Evolutionary conservation across 768 basidiomycete genomes (phyloP).

Genomic region (Panus rudis): DNA sequence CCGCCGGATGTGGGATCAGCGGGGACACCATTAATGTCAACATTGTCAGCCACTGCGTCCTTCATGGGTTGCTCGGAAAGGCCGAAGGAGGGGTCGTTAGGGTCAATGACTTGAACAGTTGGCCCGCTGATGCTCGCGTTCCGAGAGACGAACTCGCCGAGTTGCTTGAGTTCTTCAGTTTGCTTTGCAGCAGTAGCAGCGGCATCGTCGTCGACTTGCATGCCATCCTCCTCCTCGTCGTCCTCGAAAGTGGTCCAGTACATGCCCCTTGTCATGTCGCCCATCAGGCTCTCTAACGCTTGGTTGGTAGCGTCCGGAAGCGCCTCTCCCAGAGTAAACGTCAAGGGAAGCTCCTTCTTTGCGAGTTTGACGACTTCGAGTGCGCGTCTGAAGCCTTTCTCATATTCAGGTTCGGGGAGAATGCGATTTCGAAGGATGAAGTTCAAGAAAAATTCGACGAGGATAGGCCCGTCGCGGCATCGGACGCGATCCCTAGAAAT

Average conservation of each 20-base stretch:
- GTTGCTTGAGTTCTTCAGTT: constrained; percentile 1
- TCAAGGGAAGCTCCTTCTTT: constrained; percentile 43
- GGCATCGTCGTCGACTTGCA: constrained; percentile 23
- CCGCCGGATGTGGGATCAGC: constrained; percentile 2
- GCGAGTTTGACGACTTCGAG: constrained; percentile 37
- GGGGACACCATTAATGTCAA: constrained; percentile 11
- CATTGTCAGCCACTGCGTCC: constrained; percentile 10
- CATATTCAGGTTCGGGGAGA: constrained; percentile 44
- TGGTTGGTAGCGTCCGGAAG: constrained; percentile 45
- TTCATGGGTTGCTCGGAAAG: constrained; percentile 11
- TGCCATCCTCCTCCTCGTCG: constrained; percentile 21
- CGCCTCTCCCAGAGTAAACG: constrained; percentile 36
- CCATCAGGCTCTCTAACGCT: constrained; percentile 46
- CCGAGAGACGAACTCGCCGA: constrained; percentile 1
- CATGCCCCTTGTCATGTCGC: constrained; percentile 14
- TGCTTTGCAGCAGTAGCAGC: constrained; percentile 18
- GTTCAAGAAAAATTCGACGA: constrained; percentile 53
- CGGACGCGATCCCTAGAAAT: constrained; percentile 19
- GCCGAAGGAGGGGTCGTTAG: constrained; percentile 6
- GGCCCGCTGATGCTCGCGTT: constrained; percentile 5
- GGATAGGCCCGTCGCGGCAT: constrained; percentile 42
- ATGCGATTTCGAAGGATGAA: constrained; percentile 53
- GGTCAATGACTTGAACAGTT: constrained; percentile 9
- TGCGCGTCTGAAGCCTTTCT: constrained; percentile 40
- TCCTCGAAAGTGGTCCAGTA: constrained; percentile 7